Percentiles rank a stretch among this genome's conserved stretches.
Evolutionary conservation across 1,284 basidiomycete species (phyloP).

Genomic region (Cutaneotrichosporon cutaneum): DNA sequence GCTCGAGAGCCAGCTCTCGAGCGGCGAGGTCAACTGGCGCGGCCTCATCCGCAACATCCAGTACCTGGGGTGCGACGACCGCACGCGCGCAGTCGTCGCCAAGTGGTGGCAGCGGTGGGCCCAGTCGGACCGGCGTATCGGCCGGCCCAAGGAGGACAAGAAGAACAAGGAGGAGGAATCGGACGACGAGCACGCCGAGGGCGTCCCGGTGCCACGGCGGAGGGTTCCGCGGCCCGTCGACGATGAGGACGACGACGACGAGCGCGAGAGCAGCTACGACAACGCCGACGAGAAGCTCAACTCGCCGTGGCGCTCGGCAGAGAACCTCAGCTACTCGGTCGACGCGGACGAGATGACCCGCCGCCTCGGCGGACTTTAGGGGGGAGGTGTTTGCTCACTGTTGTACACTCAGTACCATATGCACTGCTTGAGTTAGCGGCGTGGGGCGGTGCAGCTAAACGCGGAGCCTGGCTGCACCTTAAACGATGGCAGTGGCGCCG

Average conservation of each 20-base stretch:
- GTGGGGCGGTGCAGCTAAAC: neutral
- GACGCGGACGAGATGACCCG: slow-evolving; percentile 10
- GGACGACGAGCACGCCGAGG: slow-evolving; percentile 3
- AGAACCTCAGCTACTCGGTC: slow-evolving; percentile 5
- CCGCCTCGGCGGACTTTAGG: slow-evolving; percentile 8
- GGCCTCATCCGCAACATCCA: slow-evolving; percentile 51
- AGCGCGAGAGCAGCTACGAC: slow-evolving; percentile 7
- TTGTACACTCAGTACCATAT: slow-evolving; percentile 12
- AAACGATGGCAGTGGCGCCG: no score
- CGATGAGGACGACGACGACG: slow-evolving; percentile 6
- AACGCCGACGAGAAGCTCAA: slow-evolving; percentile 3
- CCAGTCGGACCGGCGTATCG: slow-evolving; percentile 26
- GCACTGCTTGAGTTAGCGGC: slow-evolving; percentile 6
- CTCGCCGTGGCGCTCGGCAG: slow-evolving; percentile 2
- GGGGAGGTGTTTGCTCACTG: neutral
- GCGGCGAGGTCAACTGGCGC: slow-evolving; percentile 47
- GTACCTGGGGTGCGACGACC: slow-evolving; percentile 47
- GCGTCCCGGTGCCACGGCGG: neutral
- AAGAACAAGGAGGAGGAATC: neutral
- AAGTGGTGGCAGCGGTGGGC: slow-evolving; percentile 53
- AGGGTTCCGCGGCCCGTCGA: neutral
- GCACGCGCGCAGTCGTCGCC: slow-evolving; percentile 45
- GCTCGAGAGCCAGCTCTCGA: slow-evolving; percentile 41
- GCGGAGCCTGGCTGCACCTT: no score
- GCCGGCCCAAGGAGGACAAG: neutral